Evolutionary conservation across 345 rosid genomes (phyloP), one percentile per base, ranked within the genome.

Genomic region (Viola odorata): DNA sequence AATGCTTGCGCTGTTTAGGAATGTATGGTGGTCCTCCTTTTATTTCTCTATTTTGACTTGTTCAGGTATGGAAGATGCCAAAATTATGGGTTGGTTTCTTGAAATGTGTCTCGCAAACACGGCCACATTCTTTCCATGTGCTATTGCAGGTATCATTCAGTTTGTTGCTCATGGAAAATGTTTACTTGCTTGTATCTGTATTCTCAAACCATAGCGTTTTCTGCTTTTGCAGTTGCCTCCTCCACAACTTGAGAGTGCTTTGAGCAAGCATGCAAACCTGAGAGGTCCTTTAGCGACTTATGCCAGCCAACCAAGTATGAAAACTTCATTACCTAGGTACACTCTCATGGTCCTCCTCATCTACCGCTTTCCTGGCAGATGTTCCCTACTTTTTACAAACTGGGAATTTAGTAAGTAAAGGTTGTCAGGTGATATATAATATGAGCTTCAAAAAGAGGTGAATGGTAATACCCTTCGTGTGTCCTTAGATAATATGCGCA

Each of bases 41-140:
- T 38, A 12, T 45, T 9, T 56, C 15, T 64, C 42, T 55, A n/a
- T n/a, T 51, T 61, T 63, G 57, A 55, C 47, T 68, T 23, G 32
- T 23, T 63, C 78, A 90, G 99, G 76, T 90, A 42, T 94, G 99
- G 99, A 94, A 85, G 77, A 82, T 90, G 83, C 99, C 99, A 41
- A 94, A 94, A 78, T 64, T 94, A 70, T 94, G 97, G 95, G 97
- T 87, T 68, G 96, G 99, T 63, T 94, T 94, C 77, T 72, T 90
- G 81, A 94, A 94, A 78, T 94, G 97, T 55, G 90, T 86, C 41
- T 81, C 95, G 72, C 99, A 90, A 74, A 94, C 95, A 50, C 86
- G 76, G 63, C 99, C 99, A 5, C 97, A 88, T 86, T 94, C 99
- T 55, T 89, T 80, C 69, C 85, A 65, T 42, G 97, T 90, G 39